phyloP scores from a whole-genome alignment of 495 filamentous ascomycete genomes.

The Cercophora sp. region DNA sequence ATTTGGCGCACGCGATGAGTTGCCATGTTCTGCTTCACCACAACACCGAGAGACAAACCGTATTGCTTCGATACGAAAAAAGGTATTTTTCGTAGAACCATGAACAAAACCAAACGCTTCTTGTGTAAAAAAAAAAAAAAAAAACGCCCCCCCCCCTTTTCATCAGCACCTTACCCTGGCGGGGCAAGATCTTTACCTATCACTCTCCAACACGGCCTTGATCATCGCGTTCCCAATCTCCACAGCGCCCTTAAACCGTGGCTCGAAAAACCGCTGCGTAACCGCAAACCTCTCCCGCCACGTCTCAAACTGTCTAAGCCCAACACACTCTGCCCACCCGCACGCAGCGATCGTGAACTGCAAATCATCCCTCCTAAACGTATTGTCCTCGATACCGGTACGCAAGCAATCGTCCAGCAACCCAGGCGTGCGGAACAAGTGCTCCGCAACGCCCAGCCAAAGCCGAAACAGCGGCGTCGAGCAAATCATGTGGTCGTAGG shows the following conservation, averaged over 20 bases:
- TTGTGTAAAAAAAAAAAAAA: too few species aligned
- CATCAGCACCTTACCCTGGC: background rate
- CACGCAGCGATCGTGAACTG: slow-evolving; percentile 96
- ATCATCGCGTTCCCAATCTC: slow-evolving; percentile 95
- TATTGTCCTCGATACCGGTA: slow-evolving; percentile 81
- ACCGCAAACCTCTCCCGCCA: slow-evolving; percentile 85
- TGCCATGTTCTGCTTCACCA: background rate
- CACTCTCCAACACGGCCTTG: slow-evolving; percentile 83
- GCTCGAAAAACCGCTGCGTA: slow-evolving; percentile 87
- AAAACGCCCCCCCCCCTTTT: too few species aligned
- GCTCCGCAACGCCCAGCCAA: slow-evolving; percentile 96
- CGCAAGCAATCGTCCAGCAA: slow-evolving; percentile 81
- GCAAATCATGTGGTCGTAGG: slow-evolving; percentile 99
- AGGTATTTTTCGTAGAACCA: background rate
- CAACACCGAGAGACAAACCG: background rate
- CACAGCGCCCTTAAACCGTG: slow-evolving; percentile 77
- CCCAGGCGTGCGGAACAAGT: slow-evolving; percentile 80
- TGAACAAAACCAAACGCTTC: too few species aligned
- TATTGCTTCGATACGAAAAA: background rate
- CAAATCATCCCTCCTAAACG: slow-evolving; percentile 85
- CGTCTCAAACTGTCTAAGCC: slow-evolving; percentile 82
- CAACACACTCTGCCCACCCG: slow-evolving; percentile 91
- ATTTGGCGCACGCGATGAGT: background rate
- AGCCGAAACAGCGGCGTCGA: slow-evolving; percentile 97
- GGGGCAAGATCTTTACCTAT: slow-evolving; percentile 17